Percentiles rank a stretch among this genome's conserved stretches.
Evolutionary conservation across 176 grass and related monocot genomes (phyloP).

Genomic region (Cenchrus purpureus): DNA sequence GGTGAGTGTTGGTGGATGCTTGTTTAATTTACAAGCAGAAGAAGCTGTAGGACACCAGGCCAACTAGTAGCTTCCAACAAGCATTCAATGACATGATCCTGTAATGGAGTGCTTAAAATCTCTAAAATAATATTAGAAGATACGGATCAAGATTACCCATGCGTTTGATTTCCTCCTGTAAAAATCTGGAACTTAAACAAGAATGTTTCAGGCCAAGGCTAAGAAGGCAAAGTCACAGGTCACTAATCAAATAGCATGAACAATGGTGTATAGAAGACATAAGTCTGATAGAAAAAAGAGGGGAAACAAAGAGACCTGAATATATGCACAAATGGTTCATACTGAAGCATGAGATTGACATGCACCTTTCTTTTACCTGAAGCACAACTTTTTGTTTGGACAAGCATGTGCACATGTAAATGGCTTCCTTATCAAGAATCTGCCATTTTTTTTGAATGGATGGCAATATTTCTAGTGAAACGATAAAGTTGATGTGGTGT

Average conservation of each 20-base stretch:
- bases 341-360: neutral
- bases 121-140: neutral
- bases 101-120: neutral
- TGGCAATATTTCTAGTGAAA: too few relatives aligned
- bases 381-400: neutral
- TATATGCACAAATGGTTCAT: neutral
- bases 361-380: neutral
- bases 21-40: slow-evolving; percentile 9
- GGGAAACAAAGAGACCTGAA: neutral
- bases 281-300: neutral
- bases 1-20: slow-evolving; percentile 34
- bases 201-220: neutral
- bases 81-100: neutral
- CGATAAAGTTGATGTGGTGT: too few relatives aligned
- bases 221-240: neutral
- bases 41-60: neutral
- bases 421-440: neutral
- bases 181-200: neutral
- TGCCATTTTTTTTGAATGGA: neutral
- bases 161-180: neutral
- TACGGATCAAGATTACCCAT: neutral
- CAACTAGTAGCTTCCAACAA: neutral
- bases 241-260: neutral
- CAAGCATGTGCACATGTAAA: neutral
- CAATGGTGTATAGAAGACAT: neutral